Percentiles rank a stretch among this genome's conserved stretches.
phyloP scores from a whole-genome alignment of 139 green algal genomes.

The Picochlorum costavermella region DNA sequence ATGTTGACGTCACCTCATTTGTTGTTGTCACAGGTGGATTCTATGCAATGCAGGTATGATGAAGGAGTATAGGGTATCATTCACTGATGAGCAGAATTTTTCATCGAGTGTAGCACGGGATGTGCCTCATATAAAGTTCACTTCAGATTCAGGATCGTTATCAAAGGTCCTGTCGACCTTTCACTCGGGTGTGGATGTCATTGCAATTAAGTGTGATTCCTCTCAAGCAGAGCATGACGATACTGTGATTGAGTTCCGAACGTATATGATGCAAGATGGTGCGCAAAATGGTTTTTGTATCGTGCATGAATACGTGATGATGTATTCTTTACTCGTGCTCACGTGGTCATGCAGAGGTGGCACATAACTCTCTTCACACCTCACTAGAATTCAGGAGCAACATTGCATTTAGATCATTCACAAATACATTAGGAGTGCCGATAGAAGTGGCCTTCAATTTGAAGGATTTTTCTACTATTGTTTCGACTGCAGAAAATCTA shows the following conservation, averaged over 20 bases:
- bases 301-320: too few relatives aligned
- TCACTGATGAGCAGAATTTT: neutral
- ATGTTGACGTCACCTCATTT: neutral
- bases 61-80: constrained; percentile 35
- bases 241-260: neutral
- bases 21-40: neutral
- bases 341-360: neutral
- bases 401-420: constrained; percentile 50
- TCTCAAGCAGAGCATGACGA: neutral
- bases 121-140: constrained; percentile 38
- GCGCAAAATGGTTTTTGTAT: neutral
- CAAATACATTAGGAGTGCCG: constrained; percentile 17
- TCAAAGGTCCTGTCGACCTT: constrained; percentile 59
- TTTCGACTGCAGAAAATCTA: constrained; percentile 46
- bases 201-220: constrained; percentile 37
- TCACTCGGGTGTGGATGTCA: constrained; percentile 55
- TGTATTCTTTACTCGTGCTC: neutral
- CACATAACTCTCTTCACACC: constrained; percentile 45
- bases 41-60: constrained; percentile 39
- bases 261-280: neutral
- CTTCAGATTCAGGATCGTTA: constrained; percentile 38
- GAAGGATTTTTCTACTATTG: constrained; percentile 58
- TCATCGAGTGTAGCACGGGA: constrained; percentile 32
- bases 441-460: constrained; percentile 68
- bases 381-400: constrained; percentile 44